A percentile compares a stretch with the other conserved stretches of the same genome.
Evolutionary conservation across 805 yeast species (phyloP).

Genomic region (Hyphopichia homilentoma): DNA sequence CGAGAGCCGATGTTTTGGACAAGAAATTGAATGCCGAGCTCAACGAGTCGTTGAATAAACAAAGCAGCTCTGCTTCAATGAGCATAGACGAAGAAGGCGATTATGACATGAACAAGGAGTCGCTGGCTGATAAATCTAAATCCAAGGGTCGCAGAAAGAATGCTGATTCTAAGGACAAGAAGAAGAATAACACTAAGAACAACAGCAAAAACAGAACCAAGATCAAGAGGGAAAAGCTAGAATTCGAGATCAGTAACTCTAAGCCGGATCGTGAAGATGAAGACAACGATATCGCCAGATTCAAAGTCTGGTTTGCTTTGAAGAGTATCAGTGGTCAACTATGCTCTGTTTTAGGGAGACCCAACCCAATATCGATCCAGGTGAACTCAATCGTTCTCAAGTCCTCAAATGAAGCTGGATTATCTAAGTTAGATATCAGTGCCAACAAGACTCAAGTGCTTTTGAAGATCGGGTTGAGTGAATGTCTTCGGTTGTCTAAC

Average conservation of each 20-base stretch:
- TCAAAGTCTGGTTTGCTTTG: constrained; percentile 49
- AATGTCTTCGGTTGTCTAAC: constrained; percentile 45
- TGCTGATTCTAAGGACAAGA: constrained; percentile 8
- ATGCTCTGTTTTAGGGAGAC: constrained; percentile 51
- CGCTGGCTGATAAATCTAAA: constrained; percentile 1
- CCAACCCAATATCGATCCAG: constrained; percentile 49
- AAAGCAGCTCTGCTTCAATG: background rate
- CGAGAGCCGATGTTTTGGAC: background rate
- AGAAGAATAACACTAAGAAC: constrained; percentile 19
- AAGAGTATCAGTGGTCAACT: constrained; percentile 45
- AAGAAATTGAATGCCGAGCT: background rate
- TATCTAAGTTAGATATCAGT: constrained; percentile 12
- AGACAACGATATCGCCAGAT: constrained; percentile 30
- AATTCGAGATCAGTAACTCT: constrained; percentile 22
- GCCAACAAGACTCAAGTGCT: constrained; percentile 24
- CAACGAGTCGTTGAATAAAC: background rate
- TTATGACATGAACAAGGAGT: background rate
- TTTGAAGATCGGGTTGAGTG: constrained; percentile 47
- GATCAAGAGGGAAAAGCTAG: constrained; percentile 9
- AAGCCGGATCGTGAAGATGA: too few relatives aligned
- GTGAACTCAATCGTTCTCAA: constrained; percentile 27
- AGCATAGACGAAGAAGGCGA: background rate
- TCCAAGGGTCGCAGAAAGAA: too few relatives aligned
- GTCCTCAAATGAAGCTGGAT: constrained; percentile 13
- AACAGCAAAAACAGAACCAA: constrained; percentile 16